phyloP scores from a whole-genome alignment of 2,329 filamentous ascomycete genomes.

The Pseudogymnoascus sp. region DNA sequence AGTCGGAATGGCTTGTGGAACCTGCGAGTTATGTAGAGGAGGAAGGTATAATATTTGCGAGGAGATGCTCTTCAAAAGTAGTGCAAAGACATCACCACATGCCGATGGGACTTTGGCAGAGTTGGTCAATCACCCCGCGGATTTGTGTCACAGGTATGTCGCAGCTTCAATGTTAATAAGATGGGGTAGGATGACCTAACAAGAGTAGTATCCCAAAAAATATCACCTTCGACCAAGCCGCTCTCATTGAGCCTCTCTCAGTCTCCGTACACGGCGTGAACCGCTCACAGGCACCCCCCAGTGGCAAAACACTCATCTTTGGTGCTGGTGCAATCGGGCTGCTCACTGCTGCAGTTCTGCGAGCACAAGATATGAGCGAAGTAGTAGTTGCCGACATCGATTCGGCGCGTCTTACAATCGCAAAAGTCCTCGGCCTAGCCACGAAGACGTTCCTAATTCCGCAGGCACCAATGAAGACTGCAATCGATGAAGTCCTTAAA shows the following conservation, averaged over 20 bases:
- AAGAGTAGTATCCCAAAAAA: slow-evolving; percentile 44
- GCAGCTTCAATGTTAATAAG: neutral
- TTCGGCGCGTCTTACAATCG: neutral
- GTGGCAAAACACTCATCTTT: slow-evolving; percentile 52
- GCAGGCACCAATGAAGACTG: neutral
- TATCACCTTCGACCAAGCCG: slow-evolving; percentile 50
- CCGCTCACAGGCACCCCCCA: slow-evolving; percentile 42
- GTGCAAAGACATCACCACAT: slow-evolving; percentile 30
- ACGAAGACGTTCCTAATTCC: neutral
- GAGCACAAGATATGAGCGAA: neutral
- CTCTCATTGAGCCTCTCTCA: slow-evolving; percentile 52
- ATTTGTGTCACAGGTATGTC: slow-evolving; percentile 76
- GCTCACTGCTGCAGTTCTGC: slow-evolving; percentile 47
- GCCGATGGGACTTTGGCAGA: slow-evolving; percentile 29
- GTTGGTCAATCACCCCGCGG: slow-evolving; percentile 78
- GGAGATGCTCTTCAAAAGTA: slow-evolving; percentile 31
- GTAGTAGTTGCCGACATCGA: neutral
- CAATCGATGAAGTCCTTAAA: neutral
- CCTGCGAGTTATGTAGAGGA: slow-evolving; percentile 80
- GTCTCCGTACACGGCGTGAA: slow-evolving; percentile 55
- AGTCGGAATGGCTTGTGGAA: slow-evolving; percentile 83
- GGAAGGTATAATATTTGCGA: slow-evolving; percentile 95
- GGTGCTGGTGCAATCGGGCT: slow-evolving; percentile 56
- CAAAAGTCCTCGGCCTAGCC: neutral
- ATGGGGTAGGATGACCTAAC: neutral